Percentiles rank a stretch among this genome's conserved stretches.
Evolutionary conservation across 768 basidiomycete genomes (phyloP).

Genomic region (Boletus pseudopeckii): DNA sequence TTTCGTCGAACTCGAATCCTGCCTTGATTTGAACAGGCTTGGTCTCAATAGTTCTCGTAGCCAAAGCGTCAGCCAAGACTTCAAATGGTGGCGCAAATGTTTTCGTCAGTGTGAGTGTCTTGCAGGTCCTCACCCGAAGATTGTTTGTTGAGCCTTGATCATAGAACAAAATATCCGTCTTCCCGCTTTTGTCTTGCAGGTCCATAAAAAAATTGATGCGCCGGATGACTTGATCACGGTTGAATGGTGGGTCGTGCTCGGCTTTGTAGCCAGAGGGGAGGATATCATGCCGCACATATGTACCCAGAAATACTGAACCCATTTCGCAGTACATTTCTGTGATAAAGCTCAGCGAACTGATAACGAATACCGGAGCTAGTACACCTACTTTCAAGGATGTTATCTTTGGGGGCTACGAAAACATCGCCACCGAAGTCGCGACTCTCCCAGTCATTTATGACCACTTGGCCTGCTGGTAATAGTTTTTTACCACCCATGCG

Average conservation of each 20-base stretch:
- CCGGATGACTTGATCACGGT: neutral
- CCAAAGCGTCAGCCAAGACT: neutral
- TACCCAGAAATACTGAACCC: constrained; percentile 11
- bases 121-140: constrained; percentile 1
- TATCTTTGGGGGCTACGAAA: constrained; percentile 6
- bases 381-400: constrained; percentile 7
- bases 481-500: neutral
- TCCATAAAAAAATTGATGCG: constrained; percentile 6
- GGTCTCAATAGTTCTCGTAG: neutral
- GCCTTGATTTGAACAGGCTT: neutral
- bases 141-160: neutral
- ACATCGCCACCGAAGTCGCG: constrained; percentile 2
- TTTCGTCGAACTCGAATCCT: neutral
- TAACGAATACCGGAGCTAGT: neutral
- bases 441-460: constrained; percentile 11
- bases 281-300: constrained; percentile 3
- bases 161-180: neutral
- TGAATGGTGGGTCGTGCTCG: neutral
- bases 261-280: neutral
- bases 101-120: constrained; percentile 1
- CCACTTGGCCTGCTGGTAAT: constrained; percentile 1
- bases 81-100: constrained; percentile 4
- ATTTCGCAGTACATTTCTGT: constrained; percentile 11
- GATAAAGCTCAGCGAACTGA: neutral
- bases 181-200: constrained; percentile 4